These are phyloP conservation scores for Celoporthe dispersa DNA, from an alignment of 2,329 filamentous ascomycete genomes.

Conservation along the genomic window DNA sequence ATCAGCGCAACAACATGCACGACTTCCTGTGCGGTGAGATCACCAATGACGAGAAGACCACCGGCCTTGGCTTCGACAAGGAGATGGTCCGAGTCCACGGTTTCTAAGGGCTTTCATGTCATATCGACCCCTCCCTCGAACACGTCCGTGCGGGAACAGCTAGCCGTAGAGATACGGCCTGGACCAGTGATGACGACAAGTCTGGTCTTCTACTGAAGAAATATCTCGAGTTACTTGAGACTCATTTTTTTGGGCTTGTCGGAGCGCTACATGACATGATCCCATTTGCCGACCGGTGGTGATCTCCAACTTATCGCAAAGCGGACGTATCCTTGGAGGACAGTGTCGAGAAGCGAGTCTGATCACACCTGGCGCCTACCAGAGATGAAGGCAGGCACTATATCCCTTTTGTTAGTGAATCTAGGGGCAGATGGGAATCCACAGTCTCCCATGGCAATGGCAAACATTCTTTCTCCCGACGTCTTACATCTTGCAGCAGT, in stretches of 20 bases:
- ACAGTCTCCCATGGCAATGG: constrained; percentile 25
- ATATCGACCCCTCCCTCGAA: constrained; percentile 19
- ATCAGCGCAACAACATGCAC: constrained; percentile 98
- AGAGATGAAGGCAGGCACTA: background rate
- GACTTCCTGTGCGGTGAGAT: constrained; percentile 97
- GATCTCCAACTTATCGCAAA: constrained; percentile 18
- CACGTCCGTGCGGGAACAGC: constrained; percentile 18
- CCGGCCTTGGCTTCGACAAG: constrained; percentile 84
- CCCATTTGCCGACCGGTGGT: constrained; percentile 17
- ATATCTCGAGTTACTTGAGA: constrained; percentile 25
- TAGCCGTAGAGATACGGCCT: constrained; percentile 22
- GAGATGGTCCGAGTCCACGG: constrained; percentile 91
- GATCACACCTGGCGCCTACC: constrained; percentile 18
- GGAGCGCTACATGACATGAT: constrained; percentile 27
- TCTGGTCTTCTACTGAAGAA: constrained; percentile 22
- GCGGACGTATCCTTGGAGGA: constrained; percentile 17
- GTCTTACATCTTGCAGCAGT: background rate
- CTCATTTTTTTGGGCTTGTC: constrained; percentile 23
- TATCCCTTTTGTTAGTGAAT: constrained; percentile 22
- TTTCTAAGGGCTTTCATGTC: constrained; percentile 31
- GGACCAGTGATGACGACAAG: constrained; percentile 22
- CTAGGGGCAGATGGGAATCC: constrained; percentile 21
- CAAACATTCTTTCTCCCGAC: constrained; percentile 19
- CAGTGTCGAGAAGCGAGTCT: constrained; percentile 22
- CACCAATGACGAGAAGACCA: constrained; percentile 31